Base-by-base conservation (phyloP, 441 rosid genomes). In the Arabidopsis hybrid region DNA sequence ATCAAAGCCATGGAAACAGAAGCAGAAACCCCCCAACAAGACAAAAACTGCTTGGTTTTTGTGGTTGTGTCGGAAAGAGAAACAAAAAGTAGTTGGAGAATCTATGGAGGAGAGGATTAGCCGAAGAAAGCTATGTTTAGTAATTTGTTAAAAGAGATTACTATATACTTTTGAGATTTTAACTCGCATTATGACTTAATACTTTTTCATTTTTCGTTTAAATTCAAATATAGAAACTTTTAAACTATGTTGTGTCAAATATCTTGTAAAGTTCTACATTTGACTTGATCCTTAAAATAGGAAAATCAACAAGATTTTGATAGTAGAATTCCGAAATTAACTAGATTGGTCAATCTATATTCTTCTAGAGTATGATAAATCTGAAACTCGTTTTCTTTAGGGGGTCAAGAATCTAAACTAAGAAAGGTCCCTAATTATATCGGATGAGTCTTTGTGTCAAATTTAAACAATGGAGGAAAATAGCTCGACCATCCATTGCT, bases 21-120 rank as follows among this genome's bases (percentile, higher is more conserved):
- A 60, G 52, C 53, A 46, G 46, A 60, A 61, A 61, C 26, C 26
- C 71, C 35, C 16, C 34, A 71, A 35, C 58, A 72, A 66, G 38
- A 55, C 73, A 45, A 43, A 71, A 76, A 55, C 36, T 55, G 57
- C 69, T 72, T 12, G 5, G 36, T 67, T 60, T 66, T 52, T 17
- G 80, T 65, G 18, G 68, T 71, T 72, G 63, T 65, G 72, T 67
- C 2, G 38, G 80, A 77, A 77, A 72, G 80, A 66, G 80, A 77
- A 72, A 60, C 73, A 65, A 1, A 77, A 58, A 64, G 4, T 52
- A 12, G 80, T 60, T 66, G 17, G 5, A 18, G 10, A 60, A 67
- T 60, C 64, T 52, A 67, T 53, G 77, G 70, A 52, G 56, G 65
- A 72, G 80, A 72, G 65, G 52, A 72, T 77, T 43, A 77, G 52